A percentile compares a stretch with the other conserved stretches of the same genome.
phyloP scores from a whole-genome alignment of 805 yeast species.

The Kodamaea leandrae region DNA sequence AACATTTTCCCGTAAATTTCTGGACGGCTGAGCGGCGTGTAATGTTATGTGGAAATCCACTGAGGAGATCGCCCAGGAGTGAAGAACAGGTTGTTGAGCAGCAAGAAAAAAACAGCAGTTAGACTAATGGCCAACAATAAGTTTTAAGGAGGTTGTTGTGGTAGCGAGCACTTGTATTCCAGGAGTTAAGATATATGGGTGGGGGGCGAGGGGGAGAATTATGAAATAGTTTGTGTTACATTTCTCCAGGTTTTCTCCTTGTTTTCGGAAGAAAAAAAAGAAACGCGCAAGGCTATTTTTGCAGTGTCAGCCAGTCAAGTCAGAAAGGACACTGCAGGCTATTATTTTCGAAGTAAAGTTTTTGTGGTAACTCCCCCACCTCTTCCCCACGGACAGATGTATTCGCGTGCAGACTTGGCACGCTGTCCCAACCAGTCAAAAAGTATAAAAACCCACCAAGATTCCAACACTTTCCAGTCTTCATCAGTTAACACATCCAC shows the following conservation, averaged over 20 bases:
- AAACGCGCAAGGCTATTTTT: background rate
- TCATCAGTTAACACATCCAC: background rate
- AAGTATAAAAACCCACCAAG: background rate
- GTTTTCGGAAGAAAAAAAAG: background rate
- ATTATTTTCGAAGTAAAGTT: background rate
- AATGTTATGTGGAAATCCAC: background rate
- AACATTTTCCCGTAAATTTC: slow-evolving; percentile 3
- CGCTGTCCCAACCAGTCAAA: background rate
- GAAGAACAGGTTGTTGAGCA: too few relatives aligned
- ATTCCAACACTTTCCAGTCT: background rate
- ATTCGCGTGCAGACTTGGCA: background rate
- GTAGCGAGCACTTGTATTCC: too few relatives aligned
- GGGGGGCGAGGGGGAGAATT: background rate
- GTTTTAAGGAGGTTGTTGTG: too few relatives aligned
- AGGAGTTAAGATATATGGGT: too few relatives aligned
- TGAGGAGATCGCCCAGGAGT: too few relatives aligned
- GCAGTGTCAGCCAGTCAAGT: background rate
- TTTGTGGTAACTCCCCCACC: slow-evolving; percentile 1
- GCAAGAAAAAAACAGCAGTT: too few relatives aligned
- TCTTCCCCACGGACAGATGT: background rate
- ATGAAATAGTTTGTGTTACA: background rate
- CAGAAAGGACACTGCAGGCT: slow-evolving; percentile 2
- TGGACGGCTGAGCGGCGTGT: slow-evolving; percentile 1
- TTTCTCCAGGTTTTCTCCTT: background rate
- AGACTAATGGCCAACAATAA: too few relatives aligned